Percentiles rank a stretch among this genome's conserved stretches.
These are phyloP conservation scores for Alternaria rosae DNA, from an alignment of 2,329 filamentous ascomycete genomes.

Conservation along the genomic window DNA sequence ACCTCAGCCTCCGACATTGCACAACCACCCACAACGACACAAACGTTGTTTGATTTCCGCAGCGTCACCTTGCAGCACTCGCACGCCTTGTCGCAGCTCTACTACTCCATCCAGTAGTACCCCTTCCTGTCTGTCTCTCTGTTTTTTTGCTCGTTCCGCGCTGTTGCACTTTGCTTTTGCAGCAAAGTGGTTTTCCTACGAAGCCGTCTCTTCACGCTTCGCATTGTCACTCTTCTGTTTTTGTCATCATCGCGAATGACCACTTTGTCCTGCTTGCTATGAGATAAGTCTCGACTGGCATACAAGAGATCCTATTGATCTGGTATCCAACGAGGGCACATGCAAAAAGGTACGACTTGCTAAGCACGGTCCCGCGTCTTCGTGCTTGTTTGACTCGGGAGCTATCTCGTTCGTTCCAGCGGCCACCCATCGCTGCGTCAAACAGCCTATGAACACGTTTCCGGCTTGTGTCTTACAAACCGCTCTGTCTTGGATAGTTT, in stretches of 20 bases:
- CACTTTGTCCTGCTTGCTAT: constrained; percentile 44
- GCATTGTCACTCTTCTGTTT: constrained; percentile 34
- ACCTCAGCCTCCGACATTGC: constrained; percentile 32
- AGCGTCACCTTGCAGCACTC: constrained; percentile 39
- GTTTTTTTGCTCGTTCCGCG: constrained; percentile 35
- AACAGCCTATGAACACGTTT: constrained; percentile 49
- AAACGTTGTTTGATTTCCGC: constrained; percentile 42
- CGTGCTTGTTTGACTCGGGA: constrained; percentile 45
- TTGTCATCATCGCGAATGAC: constrained; percentile 39
- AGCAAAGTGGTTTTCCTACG: constrained; percentile 39
- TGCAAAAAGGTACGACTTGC: constrained; percentile 44
- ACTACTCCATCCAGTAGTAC: constrained; percentile 35
- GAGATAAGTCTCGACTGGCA: constrained; percentile 38
- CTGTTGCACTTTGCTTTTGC: constrained; percentile 46
- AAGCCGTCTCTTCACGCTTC: constrained; percentile 44
- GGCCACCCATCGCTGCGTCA: constrained; percentile 40
- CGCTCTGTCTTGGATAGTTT: constrained; percentile 47
- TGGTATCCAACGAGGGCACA: constrained; percentile 35
- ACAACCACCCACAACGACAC: constrained; percentile 36
- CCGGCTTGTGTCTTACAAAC: constrained; percentile 50
- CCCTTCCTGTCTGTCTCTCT: constrained; percentile 43
- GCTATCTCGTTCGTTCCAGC: constrained; percentile 42
- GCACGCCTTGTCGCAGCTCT: constrained; percentile 26
- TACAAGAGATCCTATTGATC: constrained; percentile 24
- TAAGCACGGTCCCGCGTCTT: constrained; percentile 34